Base-by-base conservation (phyloP, 371 early-diverging fungal genomes). In the Rhizopus microsporus region DNA sequence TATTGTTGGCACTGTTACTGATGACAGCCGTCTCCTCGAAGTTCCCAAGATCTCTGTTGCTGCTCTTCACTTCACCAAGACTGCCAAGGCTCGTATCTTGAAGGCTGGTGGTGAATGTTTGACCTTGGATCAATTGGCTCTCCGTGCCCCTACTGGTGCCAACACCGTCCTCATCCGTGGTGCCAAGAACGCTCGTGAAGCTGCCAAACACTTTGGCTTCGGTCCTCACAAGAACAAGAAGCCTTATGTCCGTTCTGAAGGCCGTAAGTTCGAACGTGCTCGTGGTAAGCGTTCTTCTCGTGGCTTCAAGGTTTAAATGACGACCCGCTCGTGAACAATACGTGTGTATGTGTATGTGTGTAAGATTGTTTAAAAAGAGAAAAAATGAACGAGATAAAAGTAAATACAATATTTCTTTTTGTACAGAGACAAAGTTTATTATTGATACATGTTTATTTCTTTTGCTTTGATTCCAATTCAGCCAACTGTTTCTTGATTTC, bases 241-340 rank as follows among this genome's bases (percentile, higher is more conserved):
- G 90, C 99, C 99, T 71, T 96, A 91, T 75, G 93, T 97, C 75
- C 92, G 93, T 74, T 91, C 93, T 84, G 97, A 97, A 94, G 99
- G 99, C 61, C 93, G 99, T 86, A 98, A 98, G 92, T 96, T 96
- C 84, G 98, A 97, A 84, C 83, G 86, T 60, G 98, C 98, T 74
- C 96, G 99, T 94, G 98, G 97, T 88, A 93, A 96, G 79, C 92
- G 99, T 88, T 88, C 92, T 72, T 88, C 89, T 78, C 92, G 94
- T 75, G 95, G 95, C 74, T 95, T 88, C 92, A 93, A 92, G 88
- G 87, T 78, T 62, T 91, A 88, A 87, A 81, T 10, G 23, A 23
- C 23, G 23, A 23, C 23, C 23, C 23, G 23, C 23, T 23, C 23
- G 23, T 23, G 23, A 23, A 23, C 23, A 89, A 88, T 95, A 95